These are phyloP conservation scores for Arabidopsis suecica DNA, from an alignment of 345 rosid genomes.

Conservation along the genomic window DNA sequence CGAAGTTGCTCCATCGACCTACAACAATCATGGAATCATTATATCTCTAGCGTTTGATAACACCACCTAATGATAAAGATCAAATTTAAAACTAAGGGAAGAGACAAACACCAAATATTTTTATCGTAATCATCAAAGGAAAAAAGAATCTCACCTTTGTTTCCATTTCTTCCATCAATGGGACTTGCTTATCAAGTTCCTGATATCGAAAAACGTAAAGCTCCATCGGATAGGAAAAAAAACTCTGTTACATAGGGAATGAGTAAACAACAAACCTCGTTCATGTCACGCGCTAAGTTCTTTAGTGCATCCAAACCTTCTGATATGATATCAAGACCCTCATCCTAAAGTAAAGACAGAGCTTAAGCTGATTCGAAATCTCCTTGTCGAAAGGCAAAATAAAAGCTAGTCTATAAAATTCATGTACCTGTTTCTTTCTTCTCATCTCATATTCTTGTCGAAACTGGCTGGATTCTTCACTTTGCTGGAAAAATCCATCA, in stretches of 20 bases:
- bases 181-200: slow-evolving; percentile 62
- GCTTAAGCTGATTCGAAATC: slow-evolving; percentile 46
- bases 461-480: slow-evolving; percentile 72
- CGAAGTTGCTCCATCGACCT: slow-evolving; percentile 78
- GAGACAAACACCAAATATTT: neutral
- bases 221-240: slow-evolving; percentile 11
- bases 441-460: slow-evolving; percentile 81
- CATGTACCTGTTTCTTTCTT: slow-evolving; percentile 79
- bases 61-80: neutral
- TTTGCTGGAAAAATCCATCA: slow-evolving; percentile 59
- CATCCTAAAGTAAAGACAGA: slow-evolving; percentile 52
- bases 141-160: slow-evolving; percentile 58
- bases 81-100: neutral
- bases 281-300: slow-evolving; percentile 51
- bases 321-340: slow-evolving; percentile 47
- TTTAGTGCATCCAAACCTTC: slow-evolving; percentile 44
- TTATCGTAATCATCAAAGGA: neutral
- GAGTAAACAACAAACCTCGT: slow-evolving; percentile 59
- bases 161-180: slow-evolving; percentile 70
- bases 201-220: slow-evolving; percentile 40
- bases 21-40: slow-evolving; percentile 30
- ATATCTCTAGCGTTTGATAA: neutral
- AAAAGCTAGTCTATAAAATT: slow-evolving; percentile 27
- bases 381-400: slow-evolving; percentile 46
- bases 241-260: neutral